Percentiles rank a stretch among this genome's conserved stretches.
Evolutionary conservation across 2,329 filamentous ascomycete genomes (phyloP).

Genomic region (Clonostachys rosea): DNA sequence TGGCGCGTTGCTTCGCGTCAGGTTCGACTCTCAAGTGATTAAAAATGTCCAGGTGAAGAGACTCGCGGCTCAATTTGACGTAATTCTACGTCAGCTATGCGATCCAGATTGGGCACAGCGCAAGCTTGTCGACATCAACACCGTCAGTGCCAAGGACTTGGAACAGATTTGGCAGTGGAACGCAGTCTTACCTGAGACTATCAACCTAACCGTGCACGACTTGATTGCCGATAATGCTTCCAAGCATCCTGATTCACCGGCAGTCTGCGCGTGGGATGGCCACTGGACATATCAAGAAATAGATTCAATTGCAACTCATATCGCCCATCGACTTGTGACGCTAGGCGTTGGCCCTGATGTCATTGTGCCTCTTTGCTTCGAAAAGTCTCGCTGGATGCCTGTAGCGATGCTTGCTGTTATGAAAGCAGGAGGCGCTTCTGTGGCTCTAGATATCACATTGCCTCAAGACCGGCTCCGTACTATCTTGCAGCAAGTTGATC

Average conservation of each 20-base stretch:
- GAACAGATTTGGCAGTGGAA: neutral
- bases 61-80: neutral
- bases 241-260: slow-evolving; percentile 26
- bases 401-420: slow-evolving; percentile 10
- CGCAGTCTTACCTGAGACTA: neutral
- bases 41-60: neutral
- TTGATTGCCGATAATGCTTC: slow-evolving; percentile 32
- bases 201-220: slow-evolving; percentile 26
- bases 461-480: neutral
- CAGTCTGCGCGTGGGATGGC: slow-evolving; percentile 46
- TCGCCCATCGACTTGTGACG: neutral
- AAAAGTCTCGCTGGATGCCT: slow-evolving; percentile 9
- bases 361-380: slow-evolving; percentile 9
- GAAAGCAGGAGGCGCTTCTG: slow-evolving; percentile 14
- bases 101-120: neutral
- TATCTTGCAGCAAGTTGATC: neutral
- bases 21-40: neutral
- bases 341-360: slow-evolving; percentile 4
- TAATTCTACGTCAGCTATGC: neutral
- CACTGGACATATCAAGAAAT: slow-evolving; percentile 29
- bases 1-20: neutral
- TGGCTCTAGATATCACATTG: slow-evolving; percentile 7
- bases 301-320: neutral
- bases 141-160: neutral
- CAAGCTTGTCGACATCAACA: neutral